Conservation (phyloP, 306 rosid genomes). For the Rosa lucieae region DNA sequence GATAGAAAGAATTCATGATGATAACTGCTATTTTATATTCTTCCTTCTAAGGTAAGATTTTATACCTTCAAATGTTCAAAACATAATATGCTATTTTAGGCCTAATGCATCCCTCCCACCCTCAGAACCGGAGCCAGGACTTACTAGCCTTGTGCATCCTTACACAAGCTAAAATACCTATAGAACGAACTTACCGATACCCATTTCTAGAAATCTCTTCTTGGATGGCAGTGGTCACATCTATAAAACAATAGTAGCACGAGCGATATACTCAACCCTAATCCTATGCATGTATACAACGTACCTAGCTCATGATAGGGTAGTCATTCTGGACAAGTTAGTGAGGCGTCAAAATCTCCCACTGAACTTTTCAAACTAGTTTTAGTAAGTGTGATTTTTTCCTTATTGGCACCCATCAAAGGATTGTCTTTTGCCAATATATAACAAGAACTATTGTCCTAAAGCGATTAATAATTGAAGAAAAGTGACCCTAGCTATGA, state of each 20-base stretch:
- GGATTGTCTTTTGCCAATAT: background rate
- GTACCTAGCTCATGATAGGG: background rate
- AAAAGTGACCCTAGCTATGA: background rate
- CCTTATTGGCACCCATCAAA: background rate
- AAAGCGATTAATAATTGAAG: background rate
- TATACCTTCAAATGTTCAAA: no score
- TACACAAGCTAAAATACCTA: no score
- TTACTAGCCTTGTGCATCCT: no score
- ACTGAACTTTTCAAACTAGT: background rate
- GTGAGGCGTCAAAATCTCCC: slow-evolving; percentile 6
- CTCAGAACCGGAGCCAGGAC: no score
- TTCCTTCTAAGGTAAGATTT: no score
- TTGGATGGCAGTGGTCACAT: no score
- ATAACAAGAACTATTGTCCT: background rate
- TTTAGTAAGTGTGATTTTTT: background rate
- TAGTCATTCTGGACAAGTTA: background rate
- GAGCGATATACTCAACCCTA: background rate
- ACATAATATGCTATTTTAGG: no score
- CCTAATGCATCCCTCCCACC: no score
- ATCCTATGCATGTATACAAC: background rate
- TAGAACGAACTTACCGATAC: no score
- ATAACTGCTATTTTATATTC: no score
- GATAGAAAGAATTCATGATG: no score
- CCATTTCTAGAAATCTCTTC: no score
- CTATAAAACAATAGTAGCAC: background rate